Conservation (phyloP, 768 basidiomycete species). For the Lactarius trivialis region DNA sequence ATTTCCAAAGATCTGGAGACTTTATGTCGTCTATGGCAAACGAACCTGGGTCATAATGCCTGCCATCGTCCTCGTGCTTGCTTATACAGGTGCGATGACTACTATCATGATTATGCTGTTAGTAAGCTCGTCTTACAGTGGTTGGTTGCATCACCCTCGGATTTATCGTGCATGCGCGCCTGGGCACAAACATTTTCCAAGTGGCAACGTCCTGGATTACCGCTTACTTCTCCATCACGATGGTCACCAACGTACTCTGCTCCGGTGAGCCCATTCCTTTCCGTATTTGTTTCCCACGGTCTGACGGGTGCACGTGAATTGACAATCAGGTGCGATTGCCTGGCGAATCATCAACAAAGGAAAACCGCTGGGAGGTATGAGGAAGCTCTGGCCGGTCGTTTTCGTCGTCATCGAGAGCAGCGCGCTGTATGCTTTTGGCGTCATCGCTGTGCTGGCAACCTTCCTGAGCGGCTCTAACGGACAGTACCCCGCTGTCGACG, state of each 20-base stretch:
- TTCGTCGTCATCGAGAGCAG: conserved; percentile 4
- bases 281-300: background rate
- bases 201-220: background rate
- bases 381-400: background rate
- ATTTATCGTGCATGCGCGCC: background rate
- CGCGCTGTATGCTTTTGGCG: background rate
- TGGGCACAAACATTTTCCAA: background rate
- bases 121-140: background rate
- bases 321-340: background rate
- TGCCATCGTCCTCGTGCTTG: background rate
- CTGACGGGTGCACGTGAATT: background rate
- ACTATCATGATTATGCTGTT: background rate
- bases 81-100: background rate
- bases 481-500: background rate
- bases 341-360: background rate
- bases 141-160: background rate
- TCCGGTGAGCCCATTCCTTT: background rate
- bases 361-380: background rate
- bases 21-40: background rate
- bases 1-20: background rate
- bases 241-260: background rate
- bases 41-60: background rate
- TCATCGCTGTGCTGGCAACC: background rate
- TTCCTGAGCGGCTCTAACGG: background rate
- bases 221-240: background rate